These are phyloP conservation scores for Nicotiana rustica DNA, from an alignment of 305 asterid genomes.

Conservation along the genomic window DNA sequence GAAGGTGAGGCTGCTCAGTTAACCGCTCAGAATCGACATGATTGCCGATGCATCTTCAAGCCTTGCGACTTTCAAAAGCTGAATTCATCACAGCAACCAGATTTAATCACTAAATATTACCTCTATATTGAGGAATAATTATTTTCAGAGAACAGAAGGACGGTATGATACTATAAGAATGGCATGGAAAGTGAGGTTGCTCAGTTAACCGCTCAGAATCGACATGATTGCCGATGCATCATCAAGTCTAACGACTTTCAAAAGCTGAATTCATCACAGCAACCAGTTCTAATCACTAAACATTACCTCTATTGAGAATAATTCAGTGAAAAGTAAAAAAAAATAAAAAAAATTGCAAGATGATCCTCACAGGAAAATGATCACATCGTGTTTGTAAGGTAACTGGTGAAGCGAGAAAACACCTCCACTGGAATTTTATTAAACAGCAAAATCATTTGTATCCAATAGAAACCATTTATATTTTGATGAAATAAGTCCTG, in stretches of 20 bases:
- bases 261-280: conserved; percentile 42
- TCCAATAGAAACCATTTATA: not conserved
- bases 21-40: conserved; percentile 50
- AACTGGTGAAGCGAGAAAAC: not conserved
- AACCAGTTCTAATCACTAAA: conserved; percentile 33
- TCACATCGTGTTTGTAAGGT: not conserved
- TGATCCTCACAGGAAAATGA: not conserved
- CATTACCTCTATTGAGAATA: not conserved
- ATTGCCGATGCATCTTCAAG: conserved; percentile 40
- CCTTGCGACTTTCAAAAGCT: conserved; percentile 36
- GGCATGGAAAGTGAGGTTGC: conserved; percentile 35
- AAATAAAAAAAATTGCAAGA: not conserved
- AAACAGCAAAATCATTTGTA: not conserved
- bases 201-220: conserved; percentile 51
- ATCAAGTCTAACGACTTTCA: conserved; percentile 39
- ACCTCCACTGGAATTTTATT: not conserved
- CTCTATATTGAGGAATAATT: not conserved
- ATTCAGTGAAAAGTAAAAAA: not conserved
- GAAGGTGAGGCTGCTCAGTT: conserved; percentile 41
- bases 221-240: conserved; percentile 41
- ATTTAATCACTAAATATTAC: not conserved
- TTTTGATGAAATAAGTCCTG: not conserved
- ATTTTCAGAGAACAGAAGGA: not conserved
- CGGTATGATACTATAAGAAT: not conserved
- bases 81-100: conserved; percentile 46